Evolutionary conservation across 2,329 filamentous ascomycete species (phyloP), one percentile per base, ranked within the genome.

Genomic region (Fusarium globosum): DNA sequence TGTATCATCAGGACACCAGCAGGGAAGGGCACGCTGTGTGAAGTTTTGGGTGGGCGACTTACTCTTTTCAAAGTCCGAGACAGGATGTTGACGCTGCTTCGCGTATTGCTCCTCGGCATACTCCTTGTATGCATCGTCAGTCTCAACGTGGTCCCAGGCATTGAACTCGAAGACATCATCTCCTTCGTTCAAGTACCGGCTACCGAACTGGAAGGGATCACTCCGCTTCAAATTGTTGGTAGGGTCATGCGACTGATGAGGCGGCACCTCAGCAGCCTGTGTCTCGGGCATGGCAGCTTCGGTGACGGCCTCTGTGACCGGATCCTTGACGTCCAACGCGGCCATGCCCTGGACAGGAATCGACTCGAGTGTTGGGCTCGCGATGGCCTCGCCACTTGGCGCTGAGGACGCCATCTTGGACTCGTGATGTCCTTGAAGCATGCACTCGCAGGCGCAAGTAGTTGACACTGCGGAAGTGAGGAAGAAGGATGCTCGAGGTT

Each of bases 91-190:
- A 74, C 95, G 91, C 85, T 99, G 96, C 84, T 92, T 93, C 52
- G 90, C 89, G 80, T 93, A 96, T 84, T 98, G 96, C 79, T 91
- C 85, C 83, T 95, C 91, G 69, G 95, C 92, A 82, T 96, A 97
- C 80, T 93, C 90, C 80, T 92, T 92, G 87, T 97, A 98, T 45
- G 91, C 88, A 77, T 94, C 91, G 84, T 98, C 96, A 81, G 95
- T 95, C 83, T 96, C 92, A 80, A 98, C 96, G 81, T 99, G 96
- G 82, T 99, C 96, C 96, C 96, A 99, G 42, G 96, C 96, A 83
- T 99, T 99, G 89, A 96, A 97, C 82, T 97, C 93, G 84, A 96
- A 99, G 79, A 97, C 94, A 81, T 98, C 89, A 84, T 97, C 95
- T 80, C 91, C 90, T 81, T 96, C 88, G 78, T 93, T 91, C 58